Evolutionary conservation across 2,329 filamentous ascomycete genomes (phyloP).

Genomic region (Sporothrix pallida): DNA sequence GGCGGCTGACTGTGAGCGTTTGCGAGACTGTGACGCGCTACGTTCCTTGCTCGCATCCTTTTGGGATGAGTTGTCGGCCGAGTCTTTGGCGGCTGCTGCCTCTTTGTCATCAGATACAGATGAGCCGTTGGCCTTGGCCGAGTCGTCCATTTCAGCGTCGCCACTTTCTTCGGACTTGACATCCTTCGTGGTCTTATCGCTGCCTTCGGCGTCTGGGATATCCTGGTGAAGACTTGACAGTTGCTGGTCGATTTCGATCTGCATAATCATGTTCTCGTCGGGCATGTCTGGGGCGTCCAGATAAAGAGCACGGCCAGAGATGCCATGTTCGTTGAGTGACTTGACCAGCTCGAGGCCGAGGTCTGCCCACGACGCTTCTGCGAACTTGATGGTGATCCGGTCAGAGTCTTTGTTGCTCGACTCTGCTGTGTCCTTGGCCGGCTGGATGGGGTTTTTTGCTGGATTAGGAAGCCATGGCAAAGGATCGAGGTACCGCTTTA

Average conservation of each 20-base stretch:
- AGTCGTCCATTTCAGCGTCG: not conserved
- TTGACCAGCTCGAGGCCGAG: constrained; percentile 51
- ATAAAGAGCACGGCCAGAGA: constrained; percentile 45
- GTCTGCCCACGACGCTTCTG: constrained; percentile 51
- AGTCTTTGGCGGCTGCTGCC: constrained; percentile 15
- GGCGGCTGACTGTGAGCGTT: constrained; percentile 66
- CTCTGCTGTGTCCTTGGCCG: not conserved
- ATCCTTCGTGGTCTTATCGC: not conserved
- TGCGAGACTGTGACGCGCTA: constrained; percentile 51
- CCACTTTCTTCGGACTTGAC: constrained; percentile 12
- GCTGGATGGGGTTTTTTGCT: constrained; percentile 43
- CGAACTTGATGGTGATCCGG: constrained; percentile 43
- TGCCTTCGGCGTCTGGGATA: constrained; percentile 2
- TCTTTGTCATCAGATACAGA: constrained; percentile 5
- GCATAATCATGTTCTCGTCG: constrained; percentile 48
- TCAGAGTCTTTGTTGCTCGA: constrained; percentile 34
- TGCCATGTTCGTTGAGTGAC: constrained; percentile 45
- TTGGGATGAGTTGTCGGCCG: not conserved
- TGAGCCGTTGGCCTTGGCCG: not conserved
- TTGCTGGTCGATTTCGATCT: constrained; percentile 49
- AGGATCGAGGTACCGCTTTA: constrained; percentile 64
- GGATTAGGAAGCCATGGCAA: constrained; percentile 66
- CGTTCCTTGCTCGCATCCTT: constrained; percentile 41
- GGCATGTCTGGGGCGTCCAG: constrained; percentile 48
- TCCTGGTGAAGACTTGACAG: constrained; percentile 30